Conservation (phyloP, 129 eudicot species). For the Flaveria sonorensis region DNA sequence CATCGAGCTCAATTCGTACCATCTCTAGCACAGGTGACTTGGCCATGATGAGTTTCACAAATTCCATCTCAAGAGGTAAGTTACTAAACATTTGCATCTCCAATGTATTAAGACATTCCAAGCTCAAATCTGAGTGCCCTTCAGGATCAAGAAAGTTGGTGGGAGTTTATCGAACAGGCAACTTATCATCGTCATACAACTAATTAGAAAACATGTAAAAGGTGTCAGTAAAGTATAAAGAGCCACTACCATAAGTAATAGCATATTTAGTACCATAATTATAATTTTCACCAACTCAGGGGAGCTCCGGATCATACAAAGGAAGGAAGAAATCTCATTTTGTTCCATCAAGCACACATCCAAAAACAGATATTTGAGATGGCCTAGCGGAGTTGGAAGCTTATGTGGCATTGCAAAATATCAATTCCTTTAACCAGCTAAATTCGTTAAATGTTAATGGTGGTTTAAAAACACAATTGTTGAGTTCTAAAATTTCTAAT, state of each 20-base stretch:
- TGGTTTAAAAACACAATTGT: no score
- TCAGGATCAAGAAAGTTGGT: background rate
- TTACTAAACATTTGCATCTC: background rate
- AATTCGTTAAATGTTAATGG: no score
- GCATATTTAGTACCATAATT: background rate
- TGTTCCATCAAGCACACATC: background rate
- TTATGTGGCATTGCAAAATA: background rate
- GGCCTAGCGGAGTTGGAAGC: background rate
- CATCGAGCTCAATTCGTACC: background rate
- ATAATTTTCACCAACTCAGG: background rate
- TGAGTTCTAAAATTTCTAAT: no score
- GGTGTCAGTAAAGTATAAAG: background rate
- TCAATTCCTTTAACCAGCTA: no score
- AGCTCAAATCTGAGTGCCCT: background rate
- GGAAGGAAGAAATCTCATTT: background rate
- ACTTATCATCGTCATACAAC: background rate
- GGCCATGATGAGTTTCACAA: background rate
- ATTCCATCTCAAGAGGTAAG: background rate
- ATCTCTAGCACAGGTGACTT: background rate
- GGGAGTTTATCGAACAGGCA: background rate
- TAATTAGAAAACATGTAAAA: background rate
- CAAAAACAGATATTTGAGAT: background rate
- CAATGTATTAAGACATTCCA: background rate
- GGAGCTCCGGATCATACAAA: slow-evolving; percentile 20
- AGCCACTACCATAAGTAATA: background rate